Evolutionary conservation across 1,284 basidiomycete genomes (phyloP).

Genomic region (Amylostereum areolatum): DNA sequence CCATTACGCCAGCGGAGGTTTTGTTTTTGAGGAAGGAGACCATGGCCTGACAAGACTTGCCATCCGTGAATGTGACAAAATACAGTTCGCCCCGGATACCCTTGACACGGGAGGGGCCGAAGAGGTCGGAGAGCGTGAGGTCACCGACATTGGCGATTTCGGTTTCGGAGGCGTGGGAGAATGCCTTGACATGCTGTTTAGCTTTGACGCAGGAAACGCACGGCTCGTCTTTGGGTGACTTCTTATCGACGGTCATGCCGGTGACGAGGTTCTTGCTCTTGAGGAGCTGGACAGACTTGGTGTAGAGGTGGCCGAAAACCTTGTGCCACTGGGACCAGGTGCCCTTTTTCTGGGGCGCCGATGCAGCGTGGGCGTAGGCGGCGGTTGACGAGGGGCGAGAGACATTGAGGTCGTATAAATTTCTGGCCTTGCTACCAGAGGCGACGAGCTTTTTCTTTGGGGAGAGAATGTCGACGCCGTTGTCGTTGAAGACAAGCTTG

Average conservation of each 20-base stretch:
- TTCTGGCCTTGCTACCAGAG: neutral
- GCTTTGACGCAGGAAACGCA: neutral
- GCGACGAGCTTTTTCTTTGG: neutral
- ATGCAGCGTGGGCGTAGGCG: no score
- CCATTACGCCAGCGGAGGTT: neutral
- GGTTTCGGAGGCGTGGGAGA: conserved; percentile 8
- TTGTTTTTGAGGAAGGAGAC: neutral
- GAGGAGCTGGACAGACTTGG: neutral
- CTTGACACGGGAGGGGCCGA: conserved; percentile 9
- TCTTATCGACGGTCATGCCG: conserved; percentile 5
- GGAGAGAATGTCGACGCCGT: neutral
- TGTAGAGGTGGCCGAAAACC: neutral
- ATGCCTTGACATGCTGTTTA: neutral
- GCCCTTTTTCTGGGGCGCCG: no score
- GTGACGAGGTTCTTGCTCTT: neutral
- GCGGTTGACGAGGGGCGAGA: no score
- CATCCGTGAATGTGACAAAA: conserved; percentile 14
- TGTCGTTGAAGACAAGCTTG: neutral
- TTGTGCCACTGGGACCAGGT: neutral
- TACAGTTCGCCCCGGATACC: conserved; percentile 7
- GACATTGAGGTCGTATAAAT: neutral
- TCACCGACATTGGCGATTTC: conserved; percentile 8
- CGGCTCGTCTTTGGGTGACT: neutral
- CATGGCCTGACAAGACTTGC: neutral
- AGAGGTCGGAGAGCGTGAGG: conserved; percentile 12